Percentiles rank a stretch among this genome's conserved stretches.
phyloP scores from a whole-genome alignment of 2,329 filamentous ascomycete genomes.

The Verticillium longisporum region DNA sequence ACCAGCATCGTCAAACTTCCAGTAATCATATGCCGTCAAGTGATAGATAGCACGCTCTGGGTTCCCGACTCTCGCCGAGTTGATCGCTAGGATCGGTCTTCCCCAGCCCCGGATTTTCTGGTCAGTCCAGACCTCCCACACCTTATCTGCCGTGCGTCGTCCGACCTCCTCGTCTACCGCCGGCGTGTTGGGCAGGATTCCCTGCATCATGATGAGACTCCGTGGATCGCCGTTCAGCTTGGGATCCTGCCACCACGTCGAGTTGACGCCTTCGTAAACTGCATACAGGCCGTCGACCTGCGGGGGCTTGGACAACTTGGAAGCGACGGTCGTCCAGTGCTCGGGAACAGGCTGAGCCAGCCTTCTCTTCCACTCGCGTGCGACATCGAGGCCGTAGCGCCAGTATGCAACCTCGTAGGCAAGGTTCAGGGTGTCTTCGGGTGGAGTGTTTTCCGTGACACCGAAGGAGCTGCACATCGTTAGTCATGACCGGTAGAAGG shows the following conservation, averaged over 20 bases:
- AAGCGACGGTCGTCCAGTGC: slow-evolving; percentile 39
- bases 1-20: slow-evolving; percentile 32
- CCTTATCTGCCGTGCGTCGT: slow-evolving; percentile 27
- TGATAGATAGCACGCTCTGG: slow-evolving; percentile 31
- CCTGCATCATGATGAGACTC: slow-evolving; percentile 35
- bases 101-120: slow-evolving; percentile 37
- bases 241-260: slow-evolving; percentile 33
- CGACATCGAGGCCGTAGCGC: slow-evolving; percentile 51
- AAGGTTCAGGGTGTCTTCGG: slow-evolving; percentile 48
- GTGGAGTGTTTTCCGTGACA: slow-evolving; percentile 49
- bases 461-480: slow-evolving; percentile 27
- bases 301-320: slow-evolving; percentile 46
- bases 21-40: slow-evolving; percentile 33
- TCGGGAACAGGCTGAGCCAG: slow-evolving; percentile 33
- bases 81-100: slow-evolving; percentile 38
- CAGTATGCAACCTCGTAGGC: slow-evolving; percentile 56
- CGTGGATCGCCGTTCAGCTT: slow-evolving; percentile 32
- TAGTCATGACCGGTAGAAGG: not conserved
- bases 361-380: slow-evolving; percentile 43
- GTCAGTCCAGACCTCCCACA: slow-evolving; percentile 33
- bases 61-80: slow-evolving; percentile 32
- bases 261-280: slow-evolving; percentile 44
- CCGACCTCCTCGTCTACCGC: slow-evolving; percentile 28
- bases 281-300: slow-evolving; percentile 42
- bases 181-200: slow-evolving; percentile 32